phyloP scores from a whole-genome alignment of 2,329 filamentous ascomycete species.

The Ilyonectria destructans region DNA sequence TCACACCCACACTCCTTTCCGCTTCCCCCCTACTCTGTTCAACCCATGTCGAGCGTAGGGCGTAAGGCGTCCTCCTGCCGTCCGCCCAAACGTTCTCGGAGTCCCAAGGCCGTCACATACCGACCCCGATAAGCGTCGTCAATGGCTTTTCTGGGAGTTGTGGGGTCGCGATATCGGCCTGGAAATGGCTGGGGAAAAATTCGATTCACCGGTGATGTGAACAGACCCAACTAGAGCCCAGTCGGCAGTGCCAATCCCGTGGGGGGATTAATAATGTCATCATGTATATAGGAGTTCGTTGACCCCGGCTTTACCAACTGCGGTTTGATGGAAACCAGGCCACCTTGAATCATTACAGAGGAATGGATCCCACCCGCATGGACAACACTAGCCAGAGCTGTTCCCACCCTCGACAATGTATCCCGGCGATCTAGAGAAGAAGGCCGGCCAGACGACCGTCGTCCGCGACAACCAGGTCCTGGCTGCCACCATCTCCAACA shows the following conservation, averaged over 20 bases:
- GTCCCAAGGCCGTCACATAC: constrained; percentile 21
- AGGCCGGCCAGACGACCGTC: constrained; percentile 21
- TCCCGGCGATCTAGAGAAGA: constrained; percentile 42
- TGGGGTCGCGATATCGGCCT: constrained; percentile 33
- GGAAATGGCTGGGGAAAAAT: constrained; percentile 16
- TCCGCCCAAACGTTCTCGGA: constrained; percentile 11
- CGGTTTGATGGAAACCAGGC: constrained; percentile 2
- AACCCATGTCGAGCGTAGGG: constrained; percentile 17
- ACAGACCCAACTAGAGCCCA: neutral
- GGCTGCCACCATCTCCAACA: constrained; percentile 45
- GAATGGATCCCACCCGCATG: constrained; percentile 29
- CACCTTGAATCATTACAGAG: constrained; percentile 2
- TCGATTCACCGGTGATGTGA: neutral
- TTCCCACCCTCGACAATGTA: constrained; percentile 38
- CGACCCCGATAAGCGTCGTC: constrained; percentile 16
- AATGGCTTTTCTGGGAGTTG: constrained; percentile 6
- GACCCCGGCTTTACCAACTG: constrained; percentile 20
- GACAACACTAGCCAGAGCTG: constrained; percentile 12
- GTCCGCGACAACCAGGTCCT: constrained; percentile 29
- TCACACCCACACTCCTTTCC: constrained; percentile 9
- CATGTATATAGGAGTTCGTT: constrained; percentile 39
- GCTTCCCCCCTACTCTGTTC: neutral
- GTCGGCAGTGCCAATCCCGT: constrained; percentile 10
- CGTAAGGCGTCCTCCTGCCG: constrained; percentile 16
- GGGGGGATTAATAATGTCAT: constrained; percentile 19